phyloP scores from a whole-genome alignment of 2,329 filamentous ascomycete genomes.

The Talaromyces sp. region DNA sequence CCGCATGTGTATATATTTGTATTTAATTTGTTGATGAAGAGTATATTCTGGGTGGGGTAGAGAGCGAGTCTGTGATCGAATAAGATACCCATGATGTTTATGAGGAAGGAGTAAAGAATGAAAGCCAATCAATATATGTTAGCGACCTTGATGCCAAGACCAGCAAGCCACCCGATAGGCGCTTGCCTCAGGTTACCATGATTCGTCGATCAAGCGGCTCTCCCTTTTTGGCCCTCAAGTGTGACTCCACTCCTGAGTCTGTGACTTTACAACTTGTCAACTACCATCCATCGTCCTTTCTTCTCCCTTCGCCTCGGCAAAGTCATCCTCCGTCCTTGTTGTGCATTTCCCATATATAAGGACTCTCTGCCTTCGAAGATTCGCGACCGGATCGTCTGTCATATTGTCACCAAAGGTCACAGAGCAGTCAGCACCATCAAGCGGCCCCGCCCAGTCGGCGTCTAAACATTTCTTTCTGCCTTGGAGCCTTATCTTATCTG shows the following conservation, averaged over 20 bases:
- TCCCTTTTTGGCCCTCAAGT: conserved; percentile 1
- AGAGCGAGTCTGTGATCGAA: conserved; percentile 1
- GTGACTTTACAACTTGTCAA: background rate
- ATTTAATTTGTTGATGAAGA: background rate
- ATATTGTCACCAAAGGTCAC: background rate
- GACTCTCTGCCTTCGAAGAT: background rate
- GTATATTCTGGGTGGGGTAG: too few relatives aligned
- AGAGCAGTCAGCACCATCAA: background rate
- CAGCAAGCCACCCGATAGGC: background rate
- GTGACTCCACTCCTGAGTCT: background rate
- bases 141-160: conserved; percentile 3
- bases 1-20: conserved; percentile 21
- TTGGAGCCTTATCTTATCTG: conserved; percentile 26
- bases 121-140: background rate
- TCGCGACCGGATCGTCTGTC: background rate
- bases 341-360: background rate
- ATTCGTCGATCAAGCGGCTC: background rate
- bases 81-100: conserved; percentile 3
- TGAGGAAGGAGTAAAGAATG: background rate
- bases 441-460: conserved; percentile 2
- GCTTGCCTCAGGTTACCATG: background rate
- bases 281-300: background rate
- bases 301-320: background rate
- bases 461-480: background rate
- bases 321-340: background rate